phyloP scores from a whole-genome alignment of 1,139 yeast species.

The Kodamaea derodonti region DNA sequence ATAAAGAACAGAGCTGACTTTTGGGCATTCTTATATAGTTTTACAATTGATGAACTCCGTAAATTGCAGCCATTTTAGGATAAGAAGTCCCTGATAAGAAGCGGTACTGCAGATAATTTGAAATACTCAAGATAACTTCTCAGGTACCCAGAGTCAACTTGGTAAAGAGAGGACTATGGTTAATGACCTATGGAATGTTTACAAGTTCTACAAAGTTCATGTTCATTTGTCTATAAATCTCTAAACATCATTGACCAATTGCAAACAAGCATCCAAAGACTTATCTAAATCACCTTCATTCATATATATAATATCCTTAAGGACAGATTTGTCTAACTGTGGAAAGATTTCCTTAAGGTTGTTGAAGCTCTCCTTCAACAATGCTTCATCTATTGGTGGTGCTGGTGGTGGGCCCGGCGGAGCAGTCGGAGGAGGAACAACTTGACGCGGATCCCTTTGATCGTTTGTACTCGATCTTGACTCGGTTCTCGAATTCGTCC shows the following conservation, averaged over 20 bases:
- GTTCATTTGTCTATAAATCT: background rate
- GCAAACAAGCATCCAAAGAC: conserved; percentile 65
- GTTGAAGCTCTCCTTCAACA: conserved; percentile 26
- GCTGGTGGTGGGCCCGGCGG: conserved; percentile 2
- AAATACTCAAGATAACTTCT: no score
- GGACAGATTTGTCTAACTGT: conserved; percentile 58
- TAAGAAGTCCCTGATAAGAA: background rate
- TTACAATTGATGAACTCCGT: background rate
- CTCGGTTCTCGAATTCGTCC: background rate
- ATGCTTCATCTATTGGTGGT: conserved; percentile 4
- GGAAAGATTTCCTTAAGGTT: conserved; percentile 75
- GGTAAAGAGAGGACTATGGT: no score
- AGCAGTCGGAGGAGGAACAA: conserved; percentile 2
- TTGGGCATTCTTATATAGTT: background rate
- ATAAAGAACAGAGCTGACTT: no score
- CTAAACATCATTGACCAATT: conserved; percentile 20
- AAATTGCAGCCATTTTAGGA: background rate
- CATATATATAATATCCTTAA: conserved; percentile 66
- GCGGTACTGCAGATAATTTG: no score
- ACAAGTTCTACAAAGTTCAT: background rate
- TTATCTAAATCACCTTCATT: conserved; percentile 69
- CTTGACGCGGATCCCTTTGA: background rate
- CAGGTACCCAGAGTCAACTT: no score
- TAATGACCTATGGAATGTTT: no score
- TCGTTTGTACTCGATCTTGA: conserved; percentile 1